Percentiles rank a stretch among this genome's conserved stretches.
phyloP scores from a whole-genome alignment of 352 stramenopile species.

The Pythium brassicae region DNA sequence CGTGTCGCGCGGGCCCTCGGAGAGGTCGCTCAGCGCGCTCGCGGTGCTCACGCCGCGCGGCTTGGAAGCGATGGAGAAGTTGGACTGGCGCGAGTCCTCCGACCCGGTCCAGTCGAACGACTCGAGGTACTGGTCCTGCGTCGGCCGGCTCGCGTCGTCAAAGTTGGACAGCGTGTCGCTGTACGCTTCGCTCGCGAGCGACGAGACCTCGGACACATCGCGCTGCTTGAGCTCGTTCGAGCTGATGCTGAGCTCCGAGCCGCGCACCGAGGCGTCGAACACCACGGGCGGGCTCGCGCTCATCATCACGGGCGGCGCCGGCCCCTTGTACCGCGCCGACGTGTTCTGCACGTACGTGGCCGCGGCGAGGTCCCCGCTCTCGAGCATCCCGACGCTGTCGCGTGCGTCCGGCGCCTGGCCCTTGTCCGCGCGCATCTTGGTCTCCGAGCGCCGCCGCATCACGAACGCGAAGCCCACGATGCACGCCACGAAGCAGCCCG shows the following conservation, averaged over 20 bases:
- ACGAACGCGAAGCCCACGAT: constrained; percentile 37
- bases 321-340: constrained; percentile 39
- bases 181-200: constrained; percentile 34
- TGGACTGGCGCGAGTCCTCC: constrained; percentile 24
- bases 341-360: constrained; percentile 41
- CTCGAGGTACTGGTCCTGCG: constrained; percentile 37
- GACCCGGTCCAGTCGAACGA: constrained; percentile 41
- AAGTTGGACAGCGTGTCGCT: constrained; percentile 51
- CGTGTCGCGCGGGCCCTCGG: constrained; percentile 32
- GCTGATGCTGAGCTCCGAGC: constrained; percentile 39
- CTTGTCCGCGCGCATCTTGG: constrained; percentile 28
- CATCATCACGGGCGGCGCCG: constrained; percentile 22
- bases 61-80: constrained; percentile 20
- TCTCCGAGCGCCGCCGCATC: constrained; percentile 40
- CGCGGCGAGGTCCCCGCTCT: constrained; percentile 21
- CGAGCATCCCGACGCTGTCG: constrained; percentile 32
- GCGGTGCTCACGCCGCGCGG: constrained; percentile 38
- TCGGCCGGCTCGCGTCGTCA: constrained; percentile 35
- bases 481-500: constrained; percentile 25
- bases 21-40: constrained; percentile 37
- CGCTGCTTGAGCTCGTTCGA: constrained; percentile 22
- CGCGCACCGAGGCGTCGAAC: constrained; percentile 31
- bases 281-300: constrained; percentile 28
- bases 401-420: constrained; percentile 16
- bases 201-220: constrained; percentile 45